Evolutionary conservation across 306 rosid genomes (phyloP), one percentile per base, ranked within the genome.

Genomic region (Datisca glomerata): DNA sequence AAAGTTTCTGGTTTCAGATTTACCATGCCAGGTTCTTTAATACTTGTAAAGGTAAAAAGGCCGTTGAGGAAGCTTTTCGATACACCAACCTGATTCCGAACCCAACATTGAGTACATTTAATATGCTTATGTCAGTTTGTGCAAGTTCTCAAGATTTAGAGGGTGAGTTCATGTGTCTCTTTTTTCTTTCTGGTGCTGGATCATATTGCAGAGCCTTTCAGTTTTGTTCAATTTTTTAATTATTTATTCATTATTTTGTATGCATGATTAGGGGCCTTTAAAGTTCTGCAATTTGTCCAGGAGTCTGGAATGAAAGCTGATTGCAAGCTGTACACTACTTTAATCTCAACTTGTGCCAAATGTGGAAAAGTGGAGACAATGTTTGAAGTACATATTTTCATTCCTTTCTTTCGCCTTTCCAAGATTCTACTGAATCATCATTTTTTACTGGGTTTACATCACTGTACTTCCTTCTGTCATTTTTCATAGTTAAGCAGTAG

Each of bases 91-190:
- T 89, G 59, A 77, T 89, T 48, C 76, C 79, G 41, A 75, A 78
- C 69, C 98, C 95, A 53, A 80, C 68, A 0, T 46, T 75, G 81
- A 89, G 98, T 68, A 80, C 98, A 46, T 89, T 71, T 68, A 89
- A 77, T 57, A 89, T 89, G 98, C 98, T 89, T 18, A 74, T 89
- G 98, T 69, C 98, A 0, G 98, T 89, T 39, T 89, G 95, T 60
- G 57, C 81, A 35, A 72, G 68, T 49, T 72, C 95, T 53, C 91
- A 77, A 64, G 74, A 84, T 61, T 58, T 84, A 10, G 78, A 80
- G 48, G 69, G 98, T 84, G 65, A 65, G 48, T 63, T 53, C 18
- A 41, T 55, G 36, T 41, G 41, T 33, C 49, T 42, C 31, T 23
- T 7, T 21, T 23, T 34, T 25, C 49, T 45, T 19, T 40, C 49